Conservation (phyloP, 1,284 basidiomycete species). For the Puccinia triticina region DNA sequence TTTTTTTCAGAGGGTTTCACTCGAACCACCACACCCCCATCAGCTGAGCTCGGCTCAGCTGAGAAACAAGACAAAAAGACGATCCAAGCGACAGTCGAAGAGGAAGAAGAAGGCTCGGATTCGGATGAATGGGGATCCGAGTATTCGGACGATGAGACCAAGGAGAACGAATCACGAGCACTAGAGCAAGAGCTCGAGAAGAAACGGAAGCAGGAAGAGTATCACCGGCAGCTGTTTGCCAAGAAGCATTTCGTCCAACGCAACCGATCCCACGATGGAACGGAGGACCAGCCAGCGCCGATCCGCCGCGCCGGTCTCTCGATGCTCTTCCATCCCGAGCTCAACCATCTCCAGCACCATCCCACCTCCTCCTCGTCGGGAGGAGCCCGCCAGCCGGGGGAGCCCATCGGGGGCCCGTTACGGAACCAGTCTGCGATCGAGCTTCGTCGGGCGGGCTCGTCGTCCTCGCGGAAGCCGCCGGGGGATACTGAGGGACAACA, state of each 20-base stretch:
- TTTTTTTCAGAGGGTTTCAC: slow-evolving; percentile 11
- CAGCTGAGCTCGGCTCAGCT: background rate
- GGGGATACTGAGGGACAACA: background rate
- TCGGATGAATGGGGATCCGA: slow-evolving; percentile 46
- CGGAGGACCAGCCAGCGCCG: background rate
- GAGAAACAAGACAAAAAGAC: background rate
- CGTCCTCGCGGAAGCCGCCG: background rate
- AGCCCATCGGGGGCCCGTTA: background rate
- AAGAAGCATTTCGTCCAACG: slow-evolving; percentile 24
- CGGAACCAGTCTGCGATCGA: slow-evolving; percentile 45
- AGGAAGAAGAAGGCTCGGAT: slow-evolving; percentile 27
- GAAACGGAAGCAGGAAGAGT: slow-evolving; percentile 22
- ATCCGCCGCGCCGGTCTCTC: slow-evolving; percentile 36
- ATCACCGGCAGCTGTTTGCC: slow-evolving; percentile 46
- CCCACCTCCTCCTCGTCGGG: background rate
- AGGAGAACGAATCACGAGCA: slow-evolving; percentile 3
- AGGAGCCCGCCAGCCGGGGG: background rate
- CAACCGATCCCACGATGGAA: slow-evolving; percentile 20
- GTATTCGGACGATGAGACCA: slow-evolving; percentile 42
- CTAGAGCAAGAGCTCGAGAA: slow-evolving; percentile 6
- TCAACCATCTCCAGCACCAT: slow-evolving; percentile 18
- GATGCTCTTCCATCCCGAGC: slow-evolving; percentile 45
- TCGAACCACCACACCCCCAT: background rate
- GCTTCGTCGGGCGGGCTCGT: slow-evolving; percentile 7
- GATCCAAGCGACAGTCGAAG: slow-evolving; percentile 4